Evolutionary conservation across 2,329 filamentous ascomycete species (phyloP), one percentile per base, ranked within the genome.

Genomic region (Fusarium sp.): DNA sequence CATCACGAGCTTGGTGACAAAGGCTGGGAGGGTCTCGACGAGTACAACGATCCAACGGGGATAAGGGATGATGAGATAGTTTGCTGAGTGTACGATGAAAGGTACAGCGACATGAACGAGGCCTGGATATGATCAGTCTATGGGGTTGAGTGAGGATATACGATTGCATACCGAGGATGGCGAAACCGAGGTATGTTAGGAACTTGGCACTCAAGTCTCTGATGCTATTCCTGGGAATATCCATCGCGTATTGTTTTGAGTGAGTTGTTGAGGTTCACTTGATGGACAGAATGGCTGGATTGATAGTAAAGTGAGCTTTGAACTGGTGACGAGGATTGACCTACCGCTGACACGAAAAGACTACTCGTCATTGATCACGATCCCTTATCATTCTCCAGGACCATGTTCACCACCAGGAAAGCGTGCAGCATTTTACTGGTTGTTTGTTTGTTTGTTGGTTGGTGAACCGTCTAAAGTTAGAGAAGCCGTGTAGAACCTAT

Each of bases 1-100:
- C 36, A 74, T 46, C 8, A 66, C 6, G 17, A 72, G 53, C 33
- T 75, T 77, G n/a, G 61, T 56, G 9, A 58, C 36, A 7, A 77
- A 51, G 11, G 63, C 68, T 6, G 75, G 73, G 1, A 74, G 36
- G 4, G 67, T 60, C 43, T 76, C 71, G 25, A 76, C 67, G 37
- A 76, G 55, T 29, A 73, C 33, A 44, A 76, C 72, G 41, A 68
- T 45, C 45, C 71, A 69, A 31, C 70, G 67, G 2, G 73, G 68
- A 39, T 72, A 76, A 0, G 74, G 73, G 43, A 76, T 68, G 43
- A 75, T 72, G 58, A 76, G 72, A 39, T 76, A 76, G 52, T 73
- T 73, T 46, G 70, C 66, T 6, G 72, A 69, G 51, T 71, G 70
- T 32, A 73, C 67, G 38, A 74, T 66, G 45, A 67, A 70, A 0